A percentile compares a stretch with the other conserved stretches of the same genome.
Conservation (phyloP, 1,139 yeast genomes). For the Hemisphaericaspora xylanilytica region DNA sequence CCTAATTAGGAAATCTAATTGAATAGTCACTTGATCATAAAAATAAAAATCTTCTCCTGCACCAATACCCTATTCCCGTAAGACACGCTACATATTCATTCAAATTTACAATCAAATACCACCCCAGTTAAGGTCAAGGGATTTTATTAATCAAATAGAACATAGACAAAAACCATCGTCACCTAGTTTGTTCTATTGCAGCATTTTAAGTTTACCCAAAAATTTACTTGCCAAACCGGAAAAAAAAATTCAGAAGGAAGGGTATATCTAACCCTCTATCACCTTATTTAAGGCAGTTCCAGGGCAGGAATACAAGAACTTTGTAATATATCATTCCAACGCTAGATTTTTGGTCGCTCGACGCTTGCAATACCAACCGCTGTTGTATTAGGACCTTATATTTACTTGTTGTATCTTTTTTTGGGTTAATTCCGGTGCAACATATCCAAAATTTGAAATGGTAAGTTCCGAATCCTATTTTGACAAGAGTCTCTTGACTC, state of each 20-base stretch:
- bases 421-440: conserved; percentile 2
- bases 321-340: not conserved
- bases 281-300: not conserved
- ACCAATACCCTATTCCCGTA: no score
- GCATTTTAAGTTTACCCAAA: no score
- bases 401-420: not conserved
- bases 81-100: no score
- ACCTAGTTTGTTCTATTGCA: no score
- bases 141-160: no score
- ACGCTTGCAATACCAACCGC: conserved; percentile 6
- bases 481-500: conserved; percentile 27
- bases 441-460: conserved; percentile 2
- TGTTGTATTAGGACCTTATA: no score
- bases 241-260: not conserved
- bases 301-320: not conserved
- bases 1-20: conserved; percentile 4
- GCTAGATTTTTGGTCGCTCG: conserved; percentile 8
- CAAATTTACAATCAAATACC: no score
- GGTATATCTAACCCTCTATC: not conserved
- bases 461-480: conserved; percentile 13
- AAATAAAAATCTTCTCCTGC: no score
- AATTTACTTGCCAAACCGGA: no score
- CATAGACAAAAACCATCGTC: no score
- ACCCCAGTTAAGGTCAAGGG: no score
- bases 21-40: not conserved